phyloP scores from a whole-genome alignment of 139 green algal genomes.

The Chlamydomonas schloesseri region DNA sequence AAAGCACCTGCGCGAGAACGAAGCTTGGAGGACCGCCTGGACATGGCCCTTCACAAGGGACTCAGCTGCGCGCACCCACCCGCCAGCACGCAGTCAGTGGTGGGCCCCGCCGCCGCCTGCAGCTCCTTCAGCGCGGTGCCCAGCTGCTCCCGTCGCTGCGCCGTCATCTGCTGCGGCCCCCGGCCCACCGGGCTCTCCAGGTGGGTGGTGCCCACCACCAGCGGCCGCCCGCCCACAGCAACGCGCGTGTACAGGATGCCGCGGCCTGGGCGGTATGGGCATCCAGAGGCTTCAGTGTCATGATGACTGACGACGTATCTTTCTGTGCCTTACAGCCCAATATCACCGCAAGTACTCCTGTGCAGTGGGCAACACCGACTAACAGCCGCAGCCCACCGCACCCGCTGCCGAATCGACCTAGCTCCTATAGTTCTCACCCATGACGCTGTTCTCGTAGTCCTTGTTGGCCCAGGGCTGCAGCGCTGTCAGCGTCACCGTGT shows the following conservation, averaged over 20 bases:
- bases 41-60: background rate
- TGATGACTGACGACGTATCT: no score
- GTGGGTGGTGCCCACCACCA: slow-evolving; percentile 68
- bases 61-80: background rate
- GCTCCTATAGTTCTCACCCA: slow-evolving; percentile 22
- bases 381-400: no score
- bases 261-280: no score
- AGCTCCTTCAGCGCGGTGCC: slow-evolving; percentile 3
- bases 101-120: slow-evolving; percentile 8
- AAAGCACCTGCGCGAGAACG: no score
- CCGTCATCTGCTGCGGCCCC: slow-evolving; percentile 41
- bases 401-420: no score
- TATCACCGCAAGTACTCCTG: no score
- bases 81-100: background rate
- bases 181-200: slow-evolving; percentile 63
- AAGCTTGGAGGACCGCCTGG: background rate
- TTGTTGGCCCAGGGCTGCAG: slow-evolving; percentile 18
- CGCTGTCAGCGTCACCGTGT: slow-evolving; percentile 27
- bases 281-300: no score
- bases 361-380: no score
- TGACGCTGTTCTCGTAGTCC: background rate
- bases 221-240: slow-evolving; percentile 4
- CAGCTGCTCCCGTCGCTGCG: slow-evolving; percentile 43
- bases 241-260: slow-evolving; percentile 31
- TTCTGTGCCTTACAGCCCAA: no score